phyloP scores from a whole-genome alignment of 2,329 filamentous ascomycete species.

The Calonectria honghensis region DNA sequence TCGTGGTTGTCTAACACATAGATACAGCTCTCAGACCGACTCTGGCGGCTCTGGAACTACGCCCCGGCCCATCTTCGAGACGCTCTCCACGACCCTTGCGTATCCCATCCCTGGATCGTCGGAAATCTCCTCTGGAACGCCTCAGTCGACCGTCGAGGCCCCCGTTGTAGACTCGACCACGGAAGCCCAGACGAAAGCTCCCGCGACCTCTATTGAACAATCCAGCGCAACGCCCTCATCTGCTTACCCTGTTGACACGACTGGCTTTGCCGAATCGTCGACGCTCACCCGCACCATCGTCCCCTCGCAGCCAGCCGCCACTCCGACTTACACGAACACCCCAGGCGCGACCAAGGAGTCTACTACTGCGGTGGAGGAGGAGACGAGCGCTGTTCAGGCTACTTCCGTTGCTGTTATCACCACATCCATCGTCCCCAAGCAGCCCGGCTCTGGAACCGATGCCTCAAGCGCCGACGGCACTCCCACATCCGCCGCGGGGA shows the following conservation, averaged over 20 bases:
- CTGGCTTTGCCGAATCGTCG: slow-evolving; percentile 21
- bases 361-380: background rate
- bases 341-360: slow-evolving; percentile 24
- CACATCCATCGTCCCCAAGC: background rate
- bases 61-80: slow-evolving; percentile 52
- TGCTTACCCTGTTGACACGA: slow-evolving; percentile 3
- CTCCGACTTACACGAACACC: slow-evolving; percentile 22
- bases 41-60: slow-evolving; percentile 44
- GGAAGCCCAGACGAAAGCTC: background rate
- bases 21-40: slow-evolving; percentile 41
- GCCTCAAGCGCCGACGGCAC: slow-evolving; percentile 5
- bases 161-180: slow-evolving; percentile 41
- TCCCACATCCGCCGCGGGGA: slow-evolving; percentile 26
- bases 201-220: background rate
- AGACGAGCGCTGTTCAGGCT: slow-evolving; percentile 34
- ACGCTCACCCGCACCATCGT: slow-evolving; percentile 29
- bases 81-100: slow-evolving; percentile 46
- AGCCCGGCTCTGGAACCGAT: background rate
- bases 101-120: slow-evolving; percentile 46
- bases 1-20: slow-evolving; percentile 38
- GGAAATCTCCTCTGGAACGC: slow-evolving; percentile 21
- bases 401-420: slow-evolving; percentile 15
- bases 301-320: slow-evolving; percentile 28
- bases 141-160: slow-evolving; percentile 43
- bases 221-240: slow-evolving; percentile 10